These are phyloP conservation scores for Spergularia marina DNA, from an alignment of 148 eudicot genomes.

Conservation along the genomic window DNA sequence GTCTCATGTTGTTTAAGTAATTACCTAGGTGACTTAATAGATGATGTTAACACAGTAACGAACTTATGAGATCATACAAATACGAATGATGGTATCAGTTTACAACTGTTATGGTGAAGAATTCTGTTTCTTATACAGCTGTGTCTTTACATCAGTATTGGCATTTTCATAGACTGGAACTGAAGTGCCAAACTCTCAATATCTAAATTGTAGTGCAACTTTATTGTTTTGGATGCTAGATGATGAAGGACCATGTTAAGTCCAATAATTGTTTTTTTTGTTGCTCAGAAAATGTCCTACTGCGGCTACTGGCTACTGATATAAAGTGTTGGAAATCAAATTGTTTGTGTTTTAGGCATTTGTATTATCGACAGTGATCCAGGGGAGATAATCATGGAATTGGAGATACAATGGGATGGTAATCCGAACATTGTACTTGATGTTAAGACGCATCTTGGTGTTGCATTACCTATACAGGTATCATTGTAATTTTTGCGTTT, in stretches of 20 bases:
- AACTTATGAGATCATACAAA: too few species aligned
- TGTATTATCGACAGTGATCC: slow-evolving; percentile 57
- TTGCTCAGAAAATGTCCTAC: background rate
- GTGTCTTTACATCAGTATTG: too few species aligned
- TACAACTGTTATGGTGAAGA: too few species aligned
- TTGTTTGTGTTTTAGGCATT: slow-evolving; percentile 42
- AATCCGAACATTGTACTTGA: slow-evolving; percentile 72
- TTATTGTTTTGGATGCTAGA: too few species aligned
- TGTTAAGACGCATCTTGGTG: slow-evolving; percentile 66
- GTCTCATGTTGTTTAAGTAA: too few species aligned
- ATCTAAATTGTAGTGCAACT: too few species aligned
- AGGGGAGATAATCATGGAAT: slow-evolving; percentile 65
- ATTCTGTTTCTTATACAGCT: too few species aligned
- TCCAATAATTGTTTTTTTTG: background rate
- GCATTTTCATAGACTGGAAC: too few species aligned
- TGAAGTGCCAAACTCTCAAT: too few species aligned
- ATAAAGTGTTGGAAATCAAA: slow-evolving; percentile 4
- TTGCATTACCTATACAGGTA: slow-evolving; percentile 81
- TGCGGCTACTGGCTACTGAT: background rate
- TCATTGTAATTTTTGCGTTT: slow-evolving; percentile 1
- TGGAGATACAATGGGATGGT: slow-evolving; percentile 95
- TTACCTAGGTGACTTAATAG: too few species aligned
- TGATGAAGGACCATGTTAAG: background rate
- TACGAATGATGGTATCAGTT: too few species aligned
- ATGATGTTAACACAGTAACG: too few species aligned